Base-by-base conservation (phyloP, 164 flowering plant species). In the Stephania yunnanensis region DNA sequence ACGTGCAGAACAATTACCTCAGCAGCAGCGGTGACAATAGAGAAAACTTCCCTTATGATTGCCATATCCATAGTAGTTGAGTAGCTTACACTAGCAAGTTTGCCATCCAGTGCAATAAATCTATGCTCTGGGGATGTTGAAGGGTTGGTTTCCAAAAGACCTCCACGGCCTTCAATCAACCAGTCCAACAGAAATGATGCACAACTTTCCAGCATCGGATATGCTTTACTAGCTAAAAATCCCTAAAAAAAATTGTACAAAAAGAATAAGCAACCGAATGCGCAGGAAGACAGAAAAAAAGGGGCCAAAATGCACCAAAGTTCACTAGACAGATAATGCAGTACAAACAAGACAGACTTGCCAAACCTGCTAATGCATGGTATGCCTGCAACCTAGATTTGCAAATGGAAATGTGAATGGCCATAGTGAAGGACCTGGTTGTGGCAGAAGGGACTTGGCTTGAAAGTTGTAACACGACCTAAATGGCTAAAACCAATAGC, bases 121-220 rank as follows among this genome's bases (percentile, higher is more conserved):
- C 64, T 79, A 79, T 95, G 98, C 72, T 95, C 99, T 10, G 99
- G 99, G 73, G 99, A 95, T 17, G 99, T 95, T 74, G 99, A 95
- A 73, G 99, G 99, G 75, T 95, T 95, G 42, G 98, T 95, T 77
- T 85, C 91, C 65, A 93, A 83, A 81, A 72, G 87, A 68, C 90
- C 92, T 65, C 84, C 92, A 71, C 20, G 83, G 72, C 92, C 97
- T 77, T 92, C 90, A 77, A 92, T 86, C 84, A 92, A 83, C 98
- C 99, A 95, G 84, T 93, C 97, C 86, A 93, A 81, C 78, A 95
- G 82, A 85, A 93, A 95, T 36, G 81, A 81, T 65, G 86, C 83
- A 76, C 97, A 89, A 69, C 95, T 90, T 86, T 93, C 91, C 81
- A 95, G 76, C 79, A 93, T 80, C 19, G 98, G 92, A 78, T 93